phyloP scores from a whole-genome alignment of 1,139 yeast species.

The Candida sojae region DNA sequence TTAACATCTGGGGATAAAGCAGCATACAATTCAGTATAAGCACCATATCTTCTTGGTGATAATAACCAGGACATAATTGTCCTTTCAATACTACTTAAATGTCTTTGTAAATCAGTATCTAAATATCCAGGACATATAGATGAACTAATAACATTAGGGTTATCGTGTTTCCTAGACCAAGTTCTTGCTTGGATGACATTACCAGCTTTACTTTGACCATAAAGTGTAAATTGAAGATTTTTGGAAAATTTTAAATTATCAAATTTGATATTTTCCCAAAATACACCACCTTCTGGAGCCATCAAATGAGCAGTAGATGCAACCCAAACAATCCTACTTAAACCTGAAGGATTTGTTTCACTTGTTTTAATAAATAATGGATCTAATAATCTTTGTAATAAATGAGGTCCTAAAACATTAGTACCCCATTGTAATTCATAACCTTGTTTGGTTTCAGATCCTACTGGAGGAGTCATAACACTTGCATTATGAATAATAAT shows the following conservation, averaged over 20 bases:
- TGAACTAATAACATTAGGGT: conserved; percentile 34
- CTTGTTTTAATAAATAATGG: conserved; percentile 40
- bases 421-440: conserved; percentile 34
- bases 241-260: conserved; percentile 10
- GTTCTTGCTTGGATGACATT: conserved; percentile 42
- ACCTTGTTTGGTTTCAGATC: conserved; percentile 18
- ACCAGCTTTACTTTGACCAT: conserved; percentile 53
- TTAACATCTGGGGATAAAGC: conserved; percentile 21
- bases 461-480: conserved; percentile 44
- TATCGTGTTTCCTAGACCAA: conserved; percentile 42
- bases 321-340: conserved; percentile 47
- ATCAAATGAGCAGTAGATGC: conserved; percentile 40
- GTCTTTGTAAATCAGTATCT: conserved; percentile 41
- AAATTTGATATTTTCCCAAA: conserved; percentile 37
- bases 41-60: conserved; percentile 17
- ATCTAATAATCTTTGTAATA: conserved; percentile 46
- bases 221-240: conserved; percentile 15
- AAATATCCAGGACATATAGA: conserved; percentile 51
- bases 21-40: conserved; percentile 25
- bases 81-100: conserved; percentile 15
- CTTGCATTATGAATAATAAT: conserved; percentile 54
- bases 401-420: conserved; percentile 51
- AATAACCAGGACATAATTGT: conserved; percentile 4
- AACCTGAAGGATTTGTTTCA: conserved; percentile 12
- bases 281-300: conserved; percentile 41